Evolutionary conservation across 129 eudicot genomes (phyloP).

Genomic region (Ambrosia trifida): DNA sequence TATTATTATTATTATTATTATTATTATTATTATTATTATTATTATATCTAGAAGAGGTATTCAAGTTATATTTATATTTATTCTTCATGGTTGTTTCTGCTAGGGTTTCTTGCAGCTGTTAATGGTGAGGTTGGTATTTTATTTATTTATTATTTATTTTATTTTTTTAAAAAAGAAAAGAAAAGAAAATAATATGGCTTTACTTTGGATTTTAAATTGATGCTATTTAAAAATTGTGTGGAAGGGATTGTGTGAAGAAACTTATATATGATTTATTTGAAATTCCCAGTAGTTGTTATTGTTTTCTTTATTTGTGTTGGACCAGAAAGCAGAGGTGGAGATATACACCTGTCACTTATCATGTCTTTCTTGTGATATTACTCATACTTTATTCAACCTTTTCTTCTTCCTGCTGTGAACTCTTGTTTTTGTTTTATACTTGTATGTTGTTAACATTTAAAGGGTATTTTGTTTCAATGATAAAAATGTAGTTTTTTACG

Average conservation of each 20-base stretch:
- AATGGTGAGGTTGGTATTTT: neutral
- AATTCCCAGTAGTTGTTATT: constrained; percentile 12
- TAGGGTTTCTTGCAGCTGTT: no score
- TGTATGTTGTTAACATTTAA: constrained; percentile 17
- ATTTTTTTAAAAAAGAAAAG: no score
- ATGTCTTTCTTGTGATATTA: constrained; percentile 55
- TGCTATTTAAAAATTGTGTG: neutral
- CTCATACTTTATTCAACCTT: constrained; percentile 23
- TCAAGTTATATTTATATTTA: no score
- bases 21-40: no score
- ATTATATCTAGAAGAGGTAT: no score
- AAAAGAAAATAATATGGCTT: neutral
- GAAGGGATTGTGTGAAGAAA: neutral
- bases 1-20: no score
- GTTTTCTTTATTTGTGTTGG: constrained; percentile 23
- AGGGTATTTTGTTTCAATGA: neutral
- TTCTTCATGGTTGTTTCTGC: no score
- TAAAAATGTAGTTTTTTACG: constrained; percentile 22
- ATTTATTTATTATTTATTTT: no score
- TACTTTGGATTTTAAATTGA: neutral
- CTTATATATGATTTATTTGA: constrained; percentile 6
- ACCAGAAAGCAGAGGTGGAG: constrained; percentile 18
- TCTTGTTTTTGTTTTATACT: neutral
- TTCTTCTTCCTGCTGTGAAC: constrained; percentile 11
- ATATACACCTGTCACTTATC: constrained; percentile 35